Conservation (phyloP, 345 rosid genomes). For the Gossypium bickii region DNA sequence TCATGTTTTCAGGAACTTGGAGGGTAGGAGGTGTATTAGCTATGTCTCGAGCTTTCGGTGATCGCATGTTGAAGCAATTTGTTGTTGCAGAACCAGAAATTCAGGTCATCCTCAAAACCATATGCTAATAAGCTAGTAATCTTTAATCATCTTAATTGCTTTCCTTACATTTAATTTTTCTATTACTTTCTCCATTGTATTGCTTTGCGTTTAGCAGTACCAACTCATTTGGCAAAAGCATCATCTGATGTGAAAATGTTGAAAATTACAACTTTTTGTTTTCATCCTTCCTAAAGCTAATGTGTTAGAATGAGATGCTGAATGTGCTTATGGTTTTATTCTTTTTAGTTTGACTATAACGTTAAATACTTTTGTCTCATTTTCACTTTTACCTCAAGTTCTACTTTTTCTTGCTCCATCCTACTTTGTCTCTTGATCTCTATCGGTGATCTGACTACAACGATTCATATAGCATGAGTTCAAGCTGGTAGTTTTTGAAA, state of each 20-base stretch:
- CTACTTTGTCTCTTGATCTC: not conserved
- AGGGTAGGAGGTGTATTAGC: conserved; percentile 98
- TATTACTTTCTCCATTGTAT: not conserved
- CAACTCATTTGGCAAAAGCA: not conserved
- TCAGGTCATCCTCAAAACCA: conserved; percentile 50
- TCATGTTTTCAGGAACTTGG: conserved; percentile 78
- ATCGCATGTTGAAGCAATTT: conserved; percentile 95
- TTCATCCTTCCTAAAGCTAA: no score
- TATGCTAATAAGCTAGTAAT: conserved; percentile 1
- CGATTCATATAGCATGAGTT: not conserved
- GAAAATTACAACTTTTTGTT: no score
- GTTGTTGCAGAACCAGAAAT: conserved; percentile 99
- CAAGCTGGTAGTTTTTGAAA: conserved; percentile 3
- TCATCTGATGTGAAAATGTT: no score
- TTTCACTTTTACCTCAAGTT: not conserved
- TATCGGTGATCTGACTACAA: not conserved
- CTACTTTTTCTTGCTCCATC: not conserved
- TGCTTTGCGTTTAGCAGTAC: not conserved
- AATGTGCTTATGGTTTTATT: no score
- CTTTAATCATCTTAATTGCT: not conserved
- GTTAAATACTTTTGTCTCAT: not conserved
- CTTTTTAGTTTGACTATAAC: no score
- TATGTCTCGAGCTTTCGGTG: conserved; percentile 98
- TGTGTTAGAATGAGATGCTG: no score
- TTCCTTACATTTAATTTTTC: not conserved